These are phyloP conservation scores for Podospora conica DNA, from an alignment of 495 filamentous ascomycete genomes.

Conservation along the genomic window DNA sequence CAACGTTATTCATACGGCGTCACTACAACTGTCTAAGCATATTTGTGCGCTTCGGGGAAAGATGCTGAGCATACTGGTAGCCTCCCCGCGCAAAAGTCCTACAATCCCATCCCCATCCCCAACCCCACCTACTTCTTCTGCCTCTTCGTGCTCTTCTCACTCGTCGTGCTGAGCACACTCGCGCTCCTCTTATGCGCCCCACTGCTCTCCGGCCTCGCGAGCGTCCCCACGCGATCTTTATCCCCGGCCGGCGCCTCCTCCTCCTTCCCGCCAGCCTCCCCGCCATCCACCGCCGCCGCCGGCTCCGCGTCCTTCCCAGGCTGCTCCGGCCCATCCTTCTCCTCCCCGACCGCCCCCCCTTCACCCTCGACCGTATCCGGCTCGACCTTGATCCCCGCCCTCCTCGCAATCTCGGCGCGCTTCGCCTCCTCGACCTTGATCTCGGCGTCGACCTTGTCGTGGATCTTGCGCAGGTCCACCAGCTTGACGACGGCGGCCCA, in stretches of 20 bases:
- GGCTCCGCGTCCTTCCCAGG: slow-evolving; percentile 7
- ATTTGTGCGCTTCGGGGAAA: too few species aligned
- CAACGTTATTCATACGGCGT: too few species aligned
- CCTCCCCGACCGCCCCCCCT: slow-evolving; percentile 16
- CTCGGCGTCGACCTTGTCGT: slow-evolving; percentile 52
- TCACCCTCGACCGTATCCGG: neutral
- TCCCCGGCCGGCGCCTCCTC: neutral
- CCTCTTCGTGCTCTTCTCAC: slow-evolving; percentile 66
- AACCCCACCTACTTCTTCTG: slow-evolving; percentile 64
- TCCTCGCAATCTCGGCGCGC: slow-evolving; percentile 54
- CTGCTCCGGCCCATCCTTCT: slow-evolving; percentile 25
- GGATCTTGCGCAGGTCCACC: slow-evolving; percentile 74
- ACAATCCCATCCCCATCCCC: neutral
- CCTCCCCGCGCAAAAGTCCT: too few species aligned
- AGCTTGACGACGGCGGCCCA: slow-evolving; percentile 66
- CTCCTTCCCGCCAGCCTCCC: neutral
- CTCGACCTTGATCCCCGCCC: neutral
- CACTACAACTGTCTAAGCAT: too few species aligned
- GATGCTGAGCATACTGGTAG: too few species aligned
- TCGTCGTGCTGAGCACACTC: slow-evolving; percentile 62
- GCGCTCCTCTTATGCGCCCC: slow-evolving; percentile 64
- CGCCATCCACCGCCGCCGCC: neutral
- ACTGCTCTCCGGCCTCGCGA: slow-evolving; percentile 27
- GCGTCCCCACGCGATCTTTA: slow-evolving; percentile 17
- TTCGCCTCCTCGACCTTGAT: slow-evolving; percentile 47